phyloP scores from a whole-genome alignment of 306 rosid genomes.

The Hippophae tibetana region DNA sequence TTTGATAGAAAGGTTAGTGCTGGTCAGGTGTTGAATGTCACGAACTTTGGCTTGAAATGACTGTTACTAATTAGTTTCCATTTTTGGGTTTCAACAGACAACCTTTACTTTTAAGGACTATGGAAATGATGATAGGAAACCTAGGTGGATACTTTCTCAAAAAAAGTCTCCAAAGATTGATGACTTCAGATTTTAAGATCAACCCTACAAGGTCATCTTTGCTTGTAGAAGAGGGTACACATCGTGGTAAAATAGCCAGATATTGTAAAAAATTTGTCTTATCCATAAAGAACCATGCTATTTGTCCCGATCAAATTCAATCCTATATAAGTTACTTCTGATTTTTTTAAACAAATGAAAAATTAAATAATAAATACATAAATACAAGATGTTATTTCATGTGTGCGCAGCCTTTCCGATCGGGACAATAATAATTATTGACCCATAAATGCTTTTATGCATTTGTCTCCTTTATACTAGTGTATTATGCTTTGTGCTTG shows the following conservation, averaged over 20 bases:
- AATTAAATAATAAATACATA: too few species aligned
- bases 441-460: not conserved
- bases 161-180: constrained; percentile 57
- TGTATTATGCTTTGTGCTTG: not conserved
- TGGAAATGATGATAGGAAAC: constrained; percentile 63
- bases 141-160: constrained; percentile 69
- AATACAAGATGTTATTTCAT: too few species aligned
- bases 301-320: too few species aligned
- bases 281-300: not conserved
- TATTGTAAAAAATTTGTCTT: constrained; percentile 2
- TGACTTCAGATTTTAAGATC: constrained; percentile 26
- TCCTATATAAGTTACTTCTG: too few species aligned
- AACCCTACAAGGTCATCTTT: constrained; percentile 35
- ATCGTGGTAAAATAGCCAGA: constrained; percentile 70
- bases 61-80: not conserved
- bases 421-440: too few species aligned
- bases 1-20: constrained; percentile 59
- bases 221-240: constrained; percentile 53
- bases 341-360: too few species aligned
- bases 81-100: constrained; percentile 45
- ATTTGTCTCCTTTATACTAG: not conserved
- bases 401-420: too few species aligned
- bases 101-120: constrained; percentile 65
- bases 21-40: not conserved
- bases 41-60: constrained; percentile 1